phyloP scores from a whole-genome alignment of 2,329 filamentous ascomycete genomes.

The Cryphonectria naterciae region DNA sequence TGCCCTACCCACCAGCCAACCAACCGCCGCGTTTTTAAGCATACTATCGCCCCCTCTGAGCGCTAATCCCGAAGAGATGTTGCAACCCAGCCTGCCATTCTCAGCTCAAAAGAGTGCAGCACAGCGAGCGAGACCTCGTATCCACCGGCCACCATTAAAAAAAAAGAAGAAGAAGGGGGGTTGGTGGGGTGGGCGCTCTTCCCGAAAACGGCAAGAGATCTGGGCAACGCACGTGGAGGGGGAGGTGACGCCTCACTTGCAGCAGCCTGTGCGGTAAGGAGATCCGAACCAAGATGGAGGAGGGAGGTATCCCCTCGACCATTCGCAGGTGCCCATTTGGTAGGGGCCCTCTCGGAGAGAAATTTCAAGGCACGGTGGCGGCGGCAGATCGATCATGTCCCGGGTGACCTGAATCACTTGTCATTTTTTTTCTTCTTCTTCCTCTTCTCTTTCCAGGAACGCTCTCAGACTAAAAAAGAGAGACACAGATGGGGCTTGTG shows the following conservation, averaged over 20 bases:
- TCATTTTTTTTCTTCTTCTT: neutral
- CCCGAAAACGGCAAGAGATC: slow-evolving; percentile 11
- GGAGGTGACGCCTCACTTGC: slow-evolving; percentile 26
- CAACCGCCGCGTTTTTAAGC: neutral
- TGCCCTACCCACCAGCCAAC: neutral
- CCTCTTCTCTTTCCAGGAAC: neutral
- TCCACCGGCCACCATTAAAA: slow-evolving; percentile 3
- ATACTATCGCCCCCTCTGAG: neutral
- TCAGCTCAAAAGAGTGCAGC: neutral
- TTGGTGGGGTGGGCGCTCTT: neutral
- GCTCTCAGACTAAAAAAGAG: neutral
- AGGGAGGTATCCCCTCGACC: neutral
- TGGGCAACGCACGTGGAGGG: slow-evolving; percentile 20
- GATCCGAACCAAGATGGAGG: slow-evolving; percentile 26
- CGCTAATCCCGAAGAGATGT: slow-evolving; percentile 1
- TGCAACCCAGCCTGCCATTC: slow-evolving; percentile 15
- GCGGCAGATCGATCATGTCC: neutral
- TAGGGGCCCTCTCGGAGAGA: neutral
- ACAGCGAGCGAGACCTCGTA: neutral
- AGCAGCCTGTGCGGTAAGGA: slow-evolving; percentile 22
- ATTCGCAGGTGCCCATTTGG: neutral
- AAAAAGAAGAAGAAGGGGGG: neutral
- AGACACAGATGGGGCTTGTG: slow-evolving; percentile 4
- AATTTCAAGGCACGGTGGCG: neutral
- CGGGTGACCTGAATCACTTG: neutral